Base-by-base conservation (phyloP, 2,329 filamentous ascomycete genomes). In the Trichoderma endophyticum region DNA sequence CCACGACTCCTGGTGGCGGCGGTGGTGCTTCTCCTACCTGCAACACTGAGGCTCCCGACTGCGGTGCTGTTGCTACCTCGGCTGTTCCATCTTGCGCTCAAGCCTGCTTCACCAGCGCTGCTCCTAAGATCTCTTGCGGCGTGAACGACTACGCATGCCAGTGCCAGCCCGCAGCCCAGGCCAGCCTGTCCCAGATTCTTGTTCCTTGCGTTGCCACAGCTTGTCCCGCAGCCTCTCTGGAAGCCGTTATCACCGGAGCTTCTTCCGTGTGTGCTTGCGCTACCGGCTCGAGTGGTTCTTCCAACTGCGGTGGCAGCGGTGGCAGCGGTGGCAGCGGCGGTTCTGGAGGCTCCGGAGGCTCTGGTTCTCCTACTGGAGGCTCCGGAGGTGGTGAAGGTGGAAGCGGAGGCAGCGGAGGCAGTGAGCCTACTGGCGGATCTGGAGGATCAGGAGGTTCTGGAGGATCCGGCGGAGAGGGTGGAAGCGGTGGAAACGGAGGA, bases 51-150 rank as follows among this genome's bases (percentile, higher is more conserved):
- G 71, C 73, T 11, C 71, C 68, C 4, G 74, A 79, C 70, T 79
- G 78, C 36, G 77, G 73, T 21, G 73, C 75, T 15, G 74, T 79
- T 21, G 77, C 77, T 24, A 75, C 74, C 6, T 71, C 75, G 28
- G 78, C 75, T 9, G 75, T 79, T 43, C 78, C 78, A 3, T 66
- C 72, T 2, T 79, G 78, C 26, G 78, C 78, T 21, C 75, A 79
- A 26, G 56, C 73, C 15, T 80, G 79, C 73, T 79, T 79, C 74
- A 59, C 73, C 4, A 73, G 73, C n/a, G 75, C 75, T 24, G 78
- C 77, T n/a, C 76, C 77, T 0, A 70, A 71, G 1, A 75, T 80
- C 15, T 77, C 76, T 39, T 80, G 79, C 68, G 75, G 71, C 28
- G 72, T 74, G 24, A 43, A 70, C 28, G 78, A 79, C 72, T 79